Conservation (phyloP, 805 yeast species). For the Lipomyces oligophaga region DNA sequence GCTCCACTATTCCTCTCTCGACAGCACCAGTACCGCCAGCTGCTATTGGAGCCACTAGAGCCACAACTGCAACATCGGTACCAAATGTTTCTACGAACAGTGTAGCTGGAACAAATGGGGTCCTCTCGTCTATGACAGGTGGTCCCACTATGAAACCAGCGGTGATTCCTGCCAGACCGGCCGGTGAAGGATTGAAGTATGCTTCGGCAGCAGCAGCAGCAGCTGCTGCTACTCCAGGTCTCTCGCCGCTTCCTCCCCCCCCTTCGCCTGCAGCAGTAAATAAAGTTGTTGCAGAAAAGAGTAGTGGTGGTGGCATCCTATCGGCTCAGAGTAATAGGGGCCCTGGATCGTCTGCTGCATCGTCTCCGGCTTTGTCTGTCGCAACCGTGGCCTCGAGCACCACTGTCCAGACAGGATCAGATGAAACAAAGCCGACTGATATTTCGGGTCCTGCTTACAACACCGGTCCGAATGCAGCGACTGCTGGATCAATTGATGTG, state of each 20-base stretch:
- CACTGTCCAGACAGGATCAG: not conserved
- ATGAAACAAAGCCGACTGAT: not conserved
- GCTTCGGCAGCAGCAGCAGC: slow-evolving; percentile 36
- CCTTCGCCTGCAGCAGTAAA: slow-evolving; percentile 28
- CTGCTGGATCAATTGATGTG: not conserved
- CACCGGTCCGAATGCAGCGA: not conserved
- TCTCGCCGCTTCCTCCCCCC: slow-evolving; percentile 29
- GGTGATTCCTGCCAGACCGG: slow-evolving; percentile 50
- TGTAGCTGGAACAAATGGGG: not conserved
- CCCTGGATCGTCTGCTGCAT: slow-evolving; percentile 19
- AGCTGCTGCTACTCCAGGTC: slow-evolving; percentile 29
- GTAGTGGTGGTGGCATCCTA: slow-evolving; percentile 17
- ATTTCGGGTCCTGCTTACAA: not conserved
- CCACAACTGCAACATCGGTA: not conserved
- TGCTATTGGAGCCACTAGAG: slow-evolving; percentile 21
- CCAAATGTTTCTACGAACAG: not conserved
- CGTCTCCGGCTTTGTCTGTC: slow-evolving; percentile 22
- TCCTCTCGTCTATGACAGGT: slow-evolving; percentile 1
- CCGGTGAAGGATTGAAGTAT: slow-evolving; percentile 52
- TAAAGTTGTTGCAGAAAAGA: slow-evolving; percentile 25
- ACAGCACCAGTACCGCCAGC: slow-evolving; percentile 28
- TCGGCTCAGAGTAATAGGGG: not conserved
- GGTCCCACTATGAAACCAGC: slow-evolving; percentile 46
- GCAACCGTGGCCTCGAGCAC: slow-evolving; percentile 24
- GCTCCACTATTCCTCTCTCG: slow-evolving; percentile 27